Percentiles rank a stretch among this genome's conserved stretches.
phyloP scores from a whole-genome alignment of 768 basidiomycete genomes.

The Leccinum rimulosum region DNA sequence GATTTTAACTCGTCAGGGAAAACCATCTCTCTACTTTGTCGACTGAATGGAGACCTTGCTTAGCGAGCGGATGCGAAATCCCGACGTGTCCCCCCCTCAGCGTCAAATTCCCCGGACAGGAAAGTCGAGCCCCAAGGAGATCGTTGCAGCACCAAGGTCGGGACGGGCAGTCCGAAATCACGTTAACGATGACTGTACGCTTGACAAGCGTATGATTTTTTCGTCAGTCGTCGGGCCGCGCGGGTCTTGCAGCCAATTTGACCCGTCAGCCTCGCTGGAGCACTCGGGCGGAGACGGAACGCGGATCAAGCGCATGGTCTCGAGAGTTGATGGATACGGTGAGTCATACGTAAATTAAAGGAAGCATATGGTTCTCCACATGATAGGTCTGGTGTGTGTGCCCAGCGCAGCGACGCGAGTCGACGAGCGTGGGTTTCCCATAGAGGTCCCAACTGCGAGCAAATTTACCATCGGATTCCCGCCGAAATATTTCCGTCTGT shows the following conservation, averaged over 20 bases:
- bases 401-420: not conserved
- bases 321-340: conserved; percentile 18
- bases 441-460: not conserved
- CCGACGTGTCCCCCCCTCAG: not conserved
- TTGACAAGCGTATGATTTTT: conserved; percentile 2
- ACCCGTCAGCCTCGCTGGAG: conserved; percentile 12
- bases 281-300: conserved; percentile 17
- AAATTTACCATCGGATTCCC: not conserved
- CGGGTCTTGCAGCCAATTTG: not conserved
- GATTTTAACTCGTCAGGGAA: conserved; percentile 11
- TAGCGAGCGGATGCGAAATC: conserved; percentile 4
- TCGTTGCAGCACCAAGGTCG: conserved; percentile 3
- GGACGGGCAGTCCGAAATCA: conserved; percentile 14
- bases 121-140: conserved; percentile 4
- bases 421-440: conserved; percentile 1
- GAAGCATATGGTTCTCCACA: conserved; percentile 1
- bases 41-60: conserved; percentile 13
- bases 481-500: conserved; percentile 1
- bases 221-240: not conserved
- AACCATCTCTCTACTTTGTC: conserved; percentile 6
- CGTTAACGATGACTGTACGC: not conserved
- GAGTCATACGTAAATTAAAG: conserved; percentile 4
- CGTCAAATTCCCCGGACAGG: conserved; percentile 24
- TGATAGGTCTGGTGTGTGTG: not conserved
- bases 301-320: conserved; percentile 1